Base-by-base conservation (phyloP, 352 stramenopile species). In the Globisporangium paddicum region DNA sequence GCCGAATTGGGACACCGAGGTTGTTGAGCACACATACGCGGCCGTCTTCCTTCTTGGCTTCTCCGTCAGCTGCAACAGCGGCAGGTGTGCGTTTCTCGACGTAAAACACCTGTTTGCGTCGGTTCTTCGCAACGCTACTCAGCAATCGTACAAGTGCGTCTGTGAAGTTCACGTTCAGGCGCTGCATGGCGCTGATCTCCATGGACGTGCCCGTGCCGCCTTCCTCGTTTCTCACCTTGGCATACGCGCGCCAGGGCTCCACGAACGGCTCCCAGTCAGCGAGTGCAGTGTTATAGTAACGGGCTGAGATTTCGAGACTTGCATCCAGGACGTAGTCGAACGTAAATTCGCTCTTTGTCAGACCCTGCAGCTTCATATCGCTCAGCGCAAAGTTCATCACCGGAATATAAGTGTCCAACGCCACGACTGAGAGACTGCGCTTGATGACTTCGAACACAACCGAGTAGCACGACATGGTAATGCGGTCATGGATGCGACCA, bases 391-490 rank as follows among this genome's bases (percentile, higher is more conserved):
- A 86, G 58, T 95, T 96, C 77, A 95, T 94, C 35, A 96, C 86
- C 1, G 87, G 87, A 55, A 96, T 96, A 52, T 94, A 96, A 7
- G 87, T 96, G 55, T 96, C 87, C 13, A 96, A 63, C 0, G 87
- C 89, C 6, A 96, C 83, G 9, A 94, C 72, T 10, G 86, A 94
- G n/a, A 96, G 66, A 40, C 85, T 95, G 9, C 85, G 73, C 67
- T 96, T 96, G 63, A 96, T 93, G 32, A 96, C 86, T 71, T 96
- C 86, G 42, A 94, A 94, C 26, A 96, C 78, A 13, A 96, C 69
- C 1, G 79, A 89, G 59, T 86, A 85, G 61, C 83, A 93, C 1
- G 72, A 71, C 8, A 92, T 62, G 1, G 69, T 84, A 26, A 96
- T 68, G 1, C 68, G 69, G 51, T 96, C 86, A 52, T 93, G 82